Conservation (phyloP, 179 eudicot genomes). For the Pouteria campechiana region DNA sequence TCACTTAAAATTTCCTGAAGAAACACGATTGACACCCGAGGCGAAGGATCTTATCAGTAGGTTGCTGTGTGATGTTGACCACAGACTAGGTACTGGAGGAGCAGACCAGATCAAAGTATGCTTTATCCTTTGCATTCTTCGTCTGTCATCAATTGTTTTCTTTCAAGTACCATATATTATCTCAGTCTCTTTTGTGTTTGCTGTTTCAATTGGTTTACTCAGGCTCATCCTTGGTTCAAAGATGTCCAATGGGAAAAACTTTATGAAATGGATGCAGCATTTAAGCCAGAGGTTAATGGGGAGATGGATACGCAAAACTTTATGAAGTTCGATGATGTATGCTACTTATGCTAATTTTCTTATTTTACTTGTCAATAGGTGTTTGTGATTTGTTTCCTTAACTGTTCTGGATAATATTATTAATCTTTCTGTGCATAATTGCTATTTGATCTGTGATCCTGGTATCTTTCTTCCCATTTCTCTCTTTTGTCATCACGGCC, state of each 20-base stretch:
- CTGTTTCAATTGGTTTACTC: background rate
- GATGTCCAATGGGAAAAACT: slow-evolving; percentile 79
- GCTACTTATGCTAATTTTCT: background rate
- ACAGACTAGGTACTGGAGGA: slow-evolving; percentile 83
- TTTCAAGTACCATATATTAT: background rate
- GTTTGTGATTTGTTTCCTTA: too few species aligned
- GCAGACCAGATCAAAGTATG: slow-evolving; percentile 75
- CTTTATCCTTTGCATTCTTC: background rate
- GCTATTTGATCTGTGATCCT: too few species aligned
- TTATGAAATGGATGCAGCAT: slow-evolving; percentile 92
- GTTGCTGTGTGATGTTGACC: slow-evolving; percentile 89
- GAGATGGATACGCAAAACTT: slow-evolving; percentile 90
- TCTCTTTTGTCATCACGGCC: too few species aligned
- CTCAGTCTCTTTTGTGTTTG: too few species aligned
- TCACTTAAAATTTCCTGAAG: slow-evolving; percentile 82
- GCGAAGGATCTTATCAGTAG: slow-evolving; percentile 91
- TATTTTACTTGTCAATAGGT: too few species aligned
- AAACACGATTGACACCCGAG: slow-evolving; percentile 55
- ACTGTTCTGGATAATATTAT: too few species aligned
- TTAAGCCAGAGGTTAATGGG: slow-evolving; percentile 73
- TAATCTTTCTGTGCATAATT: too few species aligned
- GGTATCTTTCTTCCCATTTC: too few species aligned
- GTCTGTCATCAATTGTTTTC: background rate
- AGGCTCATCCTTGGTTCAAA: slow-evolving; percentile 94
- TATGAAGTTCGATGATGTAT: slow-evolving; percentile 94